Evolutionary conservation across 228 moss, liverwort and hornwort genomes (phyloP), one percentile per base, ranked within the genome.

Genomic region (Sphagnum magellanicum): DNA sequence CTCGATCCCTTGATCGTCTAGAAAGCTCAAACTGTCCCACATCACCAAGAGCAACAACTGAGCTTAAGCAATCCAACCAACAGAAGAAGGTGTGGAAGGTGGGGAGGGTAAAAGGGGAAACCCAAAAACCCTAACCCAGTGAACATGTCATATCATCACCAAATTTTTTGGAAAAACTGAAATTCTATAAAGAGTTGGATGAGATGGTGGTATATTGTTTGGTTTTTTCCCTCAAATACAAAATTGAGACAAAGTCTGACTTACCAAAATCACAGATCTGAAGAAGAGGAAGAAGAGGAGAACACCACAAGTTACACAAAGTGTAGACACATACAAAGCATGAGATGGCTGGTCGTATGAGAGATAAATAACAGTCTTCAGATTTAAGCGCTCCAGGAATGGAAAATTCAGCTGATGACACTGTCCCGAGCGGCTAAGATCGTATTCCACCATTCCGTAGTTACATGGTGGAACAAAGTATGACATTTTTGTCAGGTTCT

Each of bases 391-490:
- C 73, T 87, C 87, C 72, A 87, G 74, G 49, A 87, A 87, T 6
- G 87, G 83, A 49, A 87, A 87, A 73, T 87, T 87, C 52, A 87
- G 87, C 68, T 83, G 83, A 70, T 87, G 83, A 62, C 80, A 92
- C 76, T 95, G 92, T 69, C 95, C 95, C 6, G 95, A 95, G 70
- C 95, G 92, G 84, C 90, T 92, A 73, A 95, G 85, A 70, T 95
- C 95, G 61, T 85, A 81, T 66, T 95, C 95, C 76, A 95, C 95
- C 95, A 95, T 95, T 63, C 95, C 95, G 81, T 95, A 95, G 74
- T 92, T 95, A 71, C 90, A 95, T 49, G 95, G 95, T 4, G 92
- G 95, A 76, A 95, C 95, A 71, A 92, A 95, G 72, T 95, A 95
- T 63, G 92, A 92, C 95, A 95, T 95, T 52, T 74, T 78, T 32